phyloP scores from a whole-genome alignment of 805 yeast species.

The Lachancea sp. region DNA sequence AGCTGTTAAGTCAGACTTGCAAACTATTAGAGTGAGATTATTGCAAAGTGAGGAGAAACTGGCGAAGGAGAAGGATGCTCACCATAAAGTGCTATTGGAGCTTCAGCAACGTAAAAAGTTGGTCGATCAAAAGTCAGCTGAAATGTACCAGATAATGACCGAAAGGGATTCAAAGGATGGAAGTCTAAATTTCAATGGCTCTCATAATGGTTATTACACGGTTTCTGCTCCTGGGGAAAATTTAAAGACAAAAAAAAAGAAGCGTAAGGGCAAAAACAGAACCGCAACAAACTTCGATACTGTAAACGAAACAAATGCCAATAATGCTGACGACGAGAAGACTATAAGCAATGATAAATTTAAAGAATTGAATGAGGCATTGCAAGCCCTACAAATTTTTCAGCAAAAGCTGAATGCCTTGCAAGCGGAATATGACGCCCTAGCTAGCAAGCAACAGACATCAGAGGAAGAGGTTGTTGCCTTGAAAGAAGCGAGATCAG shows the following conservation, averaged over 20 bases:
- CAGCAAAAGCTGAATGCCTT: slow-evolving; percentile 5
- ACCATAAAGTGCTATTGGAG: not conserved
- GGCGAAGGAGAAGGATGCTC: slow-evolving; percentile 11
- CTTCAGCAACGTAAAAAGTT: not conserved
- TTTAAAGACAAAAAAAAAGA: slow-evolving; percentile 23
- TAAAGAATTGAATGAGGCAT: slow-evolving; percentile 8
- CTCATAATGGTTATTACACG: not conserved
- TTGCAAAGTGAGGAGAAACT: not conserved
- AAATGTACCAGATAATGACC: not conserved
- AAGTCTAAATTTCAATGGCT: not conserved
- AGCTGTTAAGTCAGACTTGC: not conserved
- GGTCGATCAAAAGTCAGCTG: not conserved
- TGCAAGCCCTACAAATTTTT: not conserved
- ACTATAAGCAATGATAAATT: not conserved
- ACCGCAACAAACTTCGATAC: not conserved
- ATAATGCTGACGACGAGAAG: not conserved
- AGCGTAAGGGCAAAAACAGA: slow-evolving; percentile 8
- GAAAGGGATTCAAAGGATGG: not conserved
- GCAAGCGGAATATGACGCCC: not conserved
- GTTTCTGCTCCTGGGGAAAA: too few species aligned
- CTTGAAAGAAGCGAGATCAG: not conserved
- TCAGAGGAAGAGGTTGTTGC: slow-evolving; percentile 2
- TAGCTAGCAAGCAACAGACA: slow-evolving; percentile 6
- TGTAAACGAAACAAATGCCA: not conserved
- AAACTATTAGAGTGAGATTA: not conserved